Conservation (phyloP, 495 filamentous ascomycete species). For the Haplographium delicatum region DNA sequence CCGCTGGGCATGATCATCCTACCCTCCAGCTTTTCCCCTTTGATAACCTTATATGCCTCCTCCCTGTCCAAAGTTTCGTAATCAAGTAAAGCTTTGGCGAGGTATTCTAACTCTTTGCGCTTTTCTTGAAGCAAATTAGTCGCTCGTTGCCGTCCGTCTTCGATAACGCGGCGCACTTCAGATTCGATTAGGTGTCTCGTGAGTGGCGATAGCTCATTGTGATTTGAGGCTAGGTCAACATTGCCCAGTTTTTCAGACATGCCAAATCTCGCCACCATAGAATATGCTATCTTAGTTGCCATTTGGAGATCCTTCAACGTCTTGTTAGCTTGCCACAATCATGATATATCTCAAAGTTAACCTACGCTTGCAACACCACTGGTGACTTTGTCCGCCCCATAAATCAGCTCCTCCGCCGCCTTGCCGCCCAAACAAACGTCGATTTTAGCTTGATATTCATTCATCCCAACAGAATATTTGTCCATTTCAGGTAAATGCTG, state of each 20-base stretch:
- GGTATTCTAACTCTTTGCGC: constrained; percentile 74
- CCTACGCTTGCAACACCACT: constrained; percentile 72
- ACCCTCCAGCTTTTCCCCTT: constrained; percentile 70
- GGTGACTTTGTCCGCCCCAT: constrained; percentile 79
- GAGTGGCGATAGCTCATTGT: constrained; percentile 73
- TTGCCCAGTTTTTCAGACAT: constrained; percentile 89
- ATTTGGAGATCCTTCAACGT: constrained; percentile 76
- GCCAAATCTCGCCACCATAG: constrained; percentile 79
- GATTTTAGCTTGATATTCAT: constrained; percentile 68
- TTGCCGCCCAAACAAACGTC: constrained; percentile 87
- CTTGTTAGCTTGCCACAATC: no score
- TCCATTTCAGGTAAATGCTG: constrained; percentile 85
- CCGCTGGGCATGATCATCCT: constrained; percentile 42
- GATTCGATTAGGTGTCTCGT: constrained; percentile 79
- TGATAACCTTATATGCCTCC: constrained; percentile 83
- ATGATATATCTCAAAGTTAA: no score
- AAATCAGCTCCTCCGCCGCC: constrained; percentile 89
- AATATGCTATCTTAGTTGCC: constrained; percentile 74
- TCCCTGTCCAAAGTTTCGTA: constrained; percentile 86
- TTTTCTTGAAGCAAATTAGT: constrained; percentile 62
- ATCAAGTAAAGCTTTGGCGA: constrained; percentile 85
- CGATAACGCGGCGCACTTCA: constrained; percentile 80
- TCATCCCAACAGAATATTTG: constrained; percentile 70
- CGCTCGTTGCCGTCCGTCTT: constrained; percentile 74
- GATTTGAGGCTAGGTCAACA: constrained; percentile 75